phyloP scores from a whole-genome alignment of 345 rosid genomes.

The Lepidium sativum region DNA sequence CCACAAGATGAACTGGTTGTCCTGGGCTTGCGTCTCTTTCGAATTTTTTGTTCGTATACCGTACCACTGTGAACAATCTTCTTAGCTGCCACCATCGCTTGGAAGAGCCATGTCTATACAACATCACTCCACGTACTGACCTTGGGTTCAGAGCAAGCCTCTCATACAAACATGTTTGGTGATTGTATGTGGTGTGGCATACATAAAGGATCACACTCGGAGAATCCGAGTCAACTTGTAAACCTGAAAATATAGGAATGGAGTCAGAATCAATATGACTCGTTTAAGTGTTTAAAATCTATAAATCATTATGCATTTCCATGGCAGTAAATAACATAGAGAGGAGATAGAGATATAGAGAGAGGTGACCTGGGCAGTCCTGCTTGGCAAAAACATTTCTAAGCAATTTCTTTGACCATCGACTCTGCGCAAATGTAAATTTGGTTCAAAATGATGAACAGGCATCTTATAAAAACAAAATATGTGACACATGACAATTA shows the following conservation, averaged over 20 bases:
- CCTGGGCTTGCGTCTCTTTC: background rate
- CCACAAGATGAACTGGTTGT: background rate
- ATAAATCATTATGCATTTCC: background rate
- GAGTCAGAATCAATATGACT: background rate
- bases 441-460: slow-evolving; percentile 6
- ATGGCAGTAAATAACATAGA: background rate
- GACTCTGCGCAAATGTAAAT: slow-evolving; percentile 38
- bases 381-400: slow-evolving; percentile 69
- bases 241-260: slow-evolving; percentile 33
- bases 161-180: slow-evolving; percentile 1
- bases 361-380: slow-evolving; percentile 81
- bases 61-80: background rate
- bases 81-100: background rate
- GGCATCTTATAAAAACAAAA: background rate
- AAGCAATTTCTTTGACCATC: slow-evolving; percentile 72
- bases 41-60: background rate
- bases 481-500: slow-evolving; percentile 11
- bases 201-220: slow-evolving; percentile 36
- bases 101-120: background rate
- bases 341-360: background rate
- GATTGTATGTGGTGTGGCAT: background rate
- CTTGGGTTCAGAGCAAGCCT: slow-evolving; percentile 5
- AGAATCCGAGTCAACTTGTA: slow-evolving; percentile 61
- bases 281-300: background rate
- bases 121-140: background rate